Base-by-base conservation (phyloP, 768 basidiomycete genomes). In the Macrolepiota albuminosa region DNA sequence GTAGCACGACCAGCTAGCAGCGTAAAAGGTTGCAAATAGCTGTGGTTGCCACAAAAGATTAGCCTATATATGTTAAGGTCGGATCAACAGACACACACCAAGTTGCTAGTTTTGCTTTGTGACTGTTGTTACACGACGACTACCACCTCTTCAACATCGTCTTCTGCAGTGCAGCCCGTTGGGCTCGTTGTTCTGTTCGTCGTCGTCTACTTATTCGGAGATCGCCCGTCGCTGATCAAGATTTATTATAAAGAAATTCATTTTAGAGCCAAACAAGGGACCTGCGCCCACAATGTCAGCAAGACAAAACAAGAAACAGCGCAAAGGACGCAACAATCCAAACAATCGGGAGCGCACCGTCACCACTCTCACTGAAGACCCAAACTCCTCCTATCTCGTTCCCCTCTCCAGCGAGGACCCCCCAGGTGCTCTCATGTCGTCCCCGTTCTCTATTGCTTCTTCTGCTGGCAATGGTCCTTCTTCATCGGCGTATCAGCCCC, bases 321-420 rank as follows among this genome's bases (percentile, higher is more conserved):
- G 83, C 64, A 85, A 84, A 69, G 78, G 77, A 24, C 83, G 84
- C 40, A 54, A 54, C 11, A 54, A 79, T 70, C 70, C 74, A 64
- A 79, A 77, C 64, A 81, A 76, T 71, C 81, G 87, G 66, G 84
- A 86, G 70, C 82, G 85, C 59, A 86, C 85, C n/a, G 84, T 86
- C 64, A 84, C 84, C 63, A 85, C 84, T 39, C 83, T 86, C 67
- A 84, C 84, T 11, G 78, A 84, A 66, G 82, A 83, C 63, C 78
- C 84, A 51, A 79, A 81, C 65, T 79, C 81, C 3, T 76, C 78
- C 34, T 83, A 79, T 60, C 76, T 83, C 58, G 73, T 82, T 34
- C 80, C 81, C 21, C 78, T 77, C 10, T 69, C 81, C 29, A 79
- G 78, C 63, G 84, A 85, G 70, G 81, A 84, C 18, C 78, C 77